Percentiles rank a stretch among this genome's conserved stretches.
These are phyloP conservation scores for Ilyonectria destructans DNA, from an alignment of 2,329 filamentous ascomycete species.

Conservation along the genomic window DNA sequence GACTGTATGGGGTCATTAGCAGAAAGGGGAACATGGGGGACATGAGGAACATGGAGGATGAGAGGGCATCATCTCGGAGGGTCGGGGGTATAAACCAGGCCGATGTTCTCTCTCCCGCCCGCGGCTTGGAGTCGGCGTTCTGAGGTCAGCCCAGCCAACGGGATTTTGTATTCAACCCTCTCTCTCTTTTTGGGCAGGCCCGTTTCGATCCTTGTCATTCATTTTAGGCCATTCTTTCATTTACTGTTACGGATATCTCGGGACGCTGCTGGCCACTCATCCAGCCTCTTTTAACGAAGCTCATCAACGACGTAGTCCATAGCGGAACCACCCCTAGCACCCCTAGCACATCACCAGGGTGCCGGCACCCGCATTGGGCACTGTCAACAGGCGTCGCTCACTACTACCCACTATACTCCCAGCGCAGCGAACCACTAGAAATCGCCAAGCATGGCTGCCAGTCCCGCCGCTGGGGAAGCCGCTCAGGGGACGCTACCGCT, in stretches of 20 bases:
- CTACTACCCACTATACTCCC: neutral
- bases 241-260: neutral
- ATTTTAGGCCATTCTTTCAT: neutral
- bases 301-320: conserved; percentile 20
- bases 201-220: neutral
- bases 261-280: neutral
- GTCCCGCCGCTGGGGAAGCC: conserved; percentile 37
- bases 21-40: conserved; percentile 12
- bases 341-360: conserved; percentile 20
- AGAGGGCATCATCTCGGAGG: conserved; percentile 12
- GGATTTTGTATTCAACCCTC: neutral
- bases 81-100: conserved; percentile 27
- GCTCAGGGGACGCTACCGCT: conserved; percentile 48
- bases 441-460: conserved; percentile 38
- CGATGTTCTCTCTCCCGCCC: conserved; percentile 3
- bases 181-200: neutral
- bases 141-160: neutral
- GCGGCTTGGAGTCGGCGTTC: conserved; percentile 3
- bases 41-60: conserved; percentile 5
- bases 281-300: neutral
- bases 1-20: neutral
- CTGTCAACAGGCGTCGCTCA: conserved; percentile 17
- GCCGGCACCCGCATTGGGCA: conserved; percentile 20
- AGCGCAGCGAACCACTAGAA: conserved; percentile 34
- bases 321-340: conserved; percentile 10